phyloP scores from a whole-genome alignment of 768 basidiomycete genomes.

The Suillus lakei region DNA sequence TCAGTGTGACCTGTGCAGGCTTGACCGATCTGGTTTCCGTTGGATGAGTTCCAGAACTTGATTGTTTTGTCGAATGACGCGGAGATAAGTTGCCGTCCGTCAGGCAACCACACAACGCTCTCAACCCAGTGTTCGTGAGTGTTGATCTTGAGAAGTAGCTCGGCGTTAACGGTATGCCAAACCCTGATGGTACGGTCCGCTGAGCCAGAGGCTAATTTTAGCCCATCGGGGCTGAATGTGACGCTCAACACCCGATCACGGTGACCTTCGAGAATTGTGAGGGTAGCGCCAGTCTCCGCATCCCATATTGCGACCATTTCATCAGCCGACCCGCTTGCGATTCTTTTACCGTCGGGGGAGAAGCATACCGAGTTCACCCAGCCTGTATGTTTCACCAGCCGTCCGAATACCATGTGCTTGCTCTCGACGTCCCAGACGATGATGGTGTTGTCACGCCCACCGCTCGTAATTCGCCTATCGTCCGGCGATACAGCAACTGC shows the following conservation, averaged over 20 bases:
- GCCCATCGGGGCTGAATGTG: constrained; percentile 11
- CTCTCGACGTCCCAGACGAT: constrained; percentile 33
- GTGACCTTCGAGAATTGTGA: too few species aligned
- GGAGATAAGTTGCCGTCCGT: constrained; percentile 1
- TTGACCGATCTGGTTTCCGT: background rate
- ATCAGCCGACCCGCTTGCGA: constrained; percentile 46
- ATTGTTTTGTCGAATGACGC: background rate
- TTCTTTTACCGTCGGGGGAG: constrained; percentile 45
- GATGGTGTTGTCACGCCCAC: constrained; percentile 36
- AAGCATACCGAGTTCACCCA: constrained; percentile 41
- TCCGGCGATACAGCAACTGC: too few species aligned
- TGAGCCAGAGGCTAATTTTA: constrained; percentile 9
- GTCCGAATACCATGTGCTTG: too few species aligned
- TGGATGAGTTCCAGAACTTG: background rate
- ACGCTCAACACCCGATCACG: background rate
- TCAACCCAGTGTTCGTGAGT: background rate
- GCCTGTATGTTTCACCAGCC: background rate
- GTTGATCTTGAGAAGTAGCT: background rate
- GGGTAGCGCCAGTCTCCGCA: too few species aligned
- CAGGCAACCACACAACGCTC: background rate
- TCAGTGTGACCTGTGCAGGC: constrained; percentile 20
- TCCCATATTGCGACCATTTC: constrained; percentile 9
- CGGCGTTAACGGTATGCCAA: background rate
- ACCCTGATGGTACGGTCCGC: background rate
- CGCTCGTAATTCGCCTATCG: constrained; percentile 18